Evolutionary conservation across 2,329 filamentous ascomycete species (phyloP), one percentile per base, ranked within the genome.

Genomic region (Dactylellina cionopaga): DNA sequence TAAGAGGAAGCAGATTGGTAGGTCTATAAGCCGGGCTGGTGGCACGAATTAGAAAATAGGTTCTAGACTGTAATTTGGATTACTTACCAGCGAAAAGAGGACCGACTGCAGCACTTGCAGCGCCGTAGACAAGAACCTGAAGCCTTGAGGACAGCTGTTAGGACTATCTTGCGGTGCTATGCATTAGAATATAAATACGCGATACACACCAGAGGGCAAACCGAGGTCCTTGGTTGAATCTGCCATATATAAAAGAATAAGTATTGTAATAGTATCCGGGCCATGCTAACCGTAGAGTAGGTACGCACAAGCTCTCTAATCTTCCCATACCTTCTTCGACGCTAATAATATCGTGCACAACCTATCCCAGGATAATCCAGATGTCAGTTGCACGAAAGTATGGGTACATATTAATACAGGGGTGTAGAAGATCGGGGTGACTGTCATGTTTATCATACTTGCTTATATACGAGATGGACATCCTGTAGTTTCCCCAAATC

Each of bases 381-480:
- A 29, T 35, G 17, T 4, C 7, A n/a, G n/a, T 51, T 51, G 5
- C n/a, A 10, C 25, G 27, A 15, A 22, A 22, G 9, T 31, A 5
- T 9, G 13, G 24, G n/a, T n/a, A n/a, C n/a, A n/a, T n/a, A n/a
- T n/a, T n/a, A n/a, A n/a, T n/a, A n/a, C n/a, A n/a, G n/a, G n/a
- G n/a, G n/a, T n/a, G n/a, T n/a, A n/a, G n/a, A n/a, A 49, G 24
- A 15, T n/a, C 1, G 9, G 44, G 25, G 7, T 2, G 25, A 17
- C 9, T 29, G 54, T 43, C 5, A n/a, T 7, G 5, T 11, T 41
- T 11, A 6, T 24, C 49, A 6, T 47, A 60, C 59, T 37, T 91
- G 87, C 79, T 93, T 93, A 81, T 93, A 93, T 62, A 92, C 87
- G 75, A 90, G 86, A 76, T 92, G 90, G 1, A 89, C 85, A 75